Evolutionary conservation across 208 protist species (phyloP).

Genomic region (Polymyxa betae): DNA sequence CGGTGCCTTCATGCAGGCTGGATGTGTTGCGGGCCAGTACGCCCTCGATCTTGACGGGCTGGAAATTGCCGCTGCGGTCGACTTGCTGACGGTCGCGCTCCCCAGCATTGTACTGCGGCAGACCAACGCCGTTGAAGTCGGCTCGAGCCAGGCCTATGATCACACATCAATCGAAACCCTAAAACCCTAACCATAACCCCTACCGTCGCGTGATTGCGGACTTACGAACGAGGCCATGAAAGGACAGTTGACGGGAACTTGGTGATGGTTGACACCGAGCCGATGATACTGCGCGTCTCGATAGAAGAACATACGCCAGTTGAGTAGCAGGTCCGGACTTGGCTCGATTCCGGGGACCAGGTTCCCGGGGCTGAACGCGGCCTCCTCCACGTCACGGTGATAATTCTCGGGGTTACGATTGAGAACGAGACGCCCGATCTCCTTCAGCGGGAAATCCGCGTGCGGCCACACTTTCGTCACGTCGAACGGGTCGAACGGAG

Average conservation of each 20-base stretch:
- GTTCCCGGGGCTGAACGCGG: neutral
- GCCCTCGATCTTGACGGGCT: neutral
- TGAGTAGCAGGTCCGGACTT: neutral
- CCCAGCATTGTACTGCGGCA: neutral
- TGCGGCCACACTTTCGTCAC: slow-evolving; percentile 21
- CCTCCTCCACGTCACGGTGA: neutral
- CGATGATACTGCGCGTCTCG: neutral
- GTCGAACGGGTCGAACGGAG: slow-evolving; percentile 35
- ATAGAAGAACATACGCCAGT: slow-evolving; percentile 13
- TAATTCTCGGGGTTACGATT: slow-evolving; percentile 39
- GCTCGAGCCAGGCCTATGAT: neutral
- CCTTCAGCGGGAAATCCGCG: neutral
- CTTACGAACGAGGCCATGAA: neutral
- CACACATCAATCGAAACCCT: no score
- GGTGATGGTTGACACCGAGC: neutral
- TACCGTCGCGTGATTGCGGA: neutral
- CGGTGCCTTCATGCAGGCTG: neutral
- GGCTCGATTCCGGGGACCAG: neutral
- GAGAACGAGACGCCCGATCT: neutral
- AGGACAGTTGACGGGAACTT: slow-evolving; percentile 9
- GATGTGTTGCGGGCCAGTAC: neutral
- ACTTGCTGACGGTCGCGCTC: neutral
- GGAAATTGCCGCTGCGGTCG: neutral
- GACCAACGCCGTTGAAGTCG: neutral
- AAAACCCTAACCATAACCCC: no score